Conservation (phyloP, 305 asterid genomes). For the Fraxinus paxiana region DNA sequence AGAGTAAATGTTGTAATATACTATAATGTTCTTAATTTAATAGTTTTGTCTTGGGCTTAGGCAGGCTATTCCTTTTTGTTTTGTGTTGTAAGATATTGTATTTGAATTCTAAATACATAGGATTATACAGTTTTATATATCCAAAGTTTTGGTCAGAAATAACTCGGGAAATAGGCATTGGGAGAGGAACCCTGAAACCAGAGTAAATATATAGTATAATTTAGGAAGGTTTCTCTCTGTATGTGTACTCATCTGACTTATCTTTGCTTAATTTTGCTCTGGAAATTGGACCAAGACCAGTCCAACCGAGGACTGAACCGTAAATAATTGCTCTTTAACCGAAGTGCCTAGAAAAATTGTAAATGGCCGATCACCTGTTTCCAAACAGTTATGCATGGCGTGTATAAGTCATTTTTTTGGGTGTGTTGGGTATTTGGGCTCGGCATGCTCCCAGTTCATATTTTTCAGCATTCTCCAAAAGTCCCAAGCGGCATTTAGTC, state of each 20-base stretch:
- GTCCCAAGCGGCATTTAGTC: neutral
- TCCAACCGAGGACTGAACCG: conserved; percentile 45
- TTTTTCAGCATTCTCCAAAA: too few relatives aligned
- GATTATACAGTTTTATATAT: neutral
- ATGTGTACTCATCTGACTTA: conserved; percentile 54
- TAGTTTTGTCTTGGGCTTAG: conserved; percentile 49
- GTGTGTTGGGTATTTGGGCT: too few relatives aligned
- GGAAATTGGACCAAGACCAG: conserved; percentile 86
- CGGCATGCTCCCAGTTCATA: neutral
- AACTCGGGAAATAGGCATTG: conserved; percentile 44
- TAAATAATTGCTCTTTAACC: conserved; percentile 26
- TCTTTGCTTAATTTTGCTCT: conserved; percentile 47
- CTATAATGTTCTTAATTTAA: conserved; percentile 43
- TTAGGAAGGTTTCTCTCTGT: conserved; percentile 22
- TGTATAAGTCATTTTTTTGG: neutral
- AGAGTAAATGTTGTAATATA: conserved; percentile 46
- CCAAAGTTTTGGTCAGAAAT: conserved; percentile 45
- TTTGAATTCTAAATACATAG: conserved; percentile 17
- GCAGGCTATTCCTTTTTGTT: conserved; percentile 47
- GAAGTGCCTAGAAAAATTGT: neutral
- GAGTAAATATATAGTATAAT: neutral
- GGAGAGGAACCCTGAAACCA: conserved; percentile 37
- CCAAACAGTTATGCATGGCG: neutral
- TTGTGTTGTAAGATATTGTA: conserved; percentile 46
- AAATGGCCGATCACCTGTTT: neutral